phyloP scores from a whole-genome alignment of 1,139 yeast genomes.

The Yamadazyma dendronema region DNA sequence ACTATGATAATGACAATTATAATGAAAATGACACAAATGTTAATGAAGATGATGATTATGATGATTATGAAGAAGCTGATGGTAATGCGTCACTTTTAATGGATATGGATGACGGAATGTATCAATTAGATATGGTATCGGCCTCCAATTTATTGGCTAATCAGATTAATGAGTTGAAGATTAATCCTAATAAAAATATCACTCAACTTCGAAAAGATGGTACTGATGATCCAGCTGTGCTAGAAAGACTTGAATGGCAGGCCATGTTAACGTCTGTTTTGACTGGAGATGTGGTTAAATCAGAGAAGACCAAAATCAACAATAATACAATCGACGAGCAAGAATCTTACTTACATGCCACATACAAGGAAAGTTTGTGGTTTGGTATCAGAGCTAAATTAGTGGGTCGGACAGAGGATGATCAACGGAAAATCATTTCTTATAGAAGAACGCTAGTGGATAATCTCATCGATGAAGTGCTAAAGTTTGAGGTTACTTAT shows the following conservation, averaged over 20 bases:
- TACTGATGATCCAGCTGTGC: constrained; percentile 60
- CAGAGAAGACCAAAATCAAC: constrained; percentile 80
- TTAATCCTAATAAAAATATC: constrained; percentile 33
- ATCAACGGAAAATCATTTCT: constrained; percentile 70
- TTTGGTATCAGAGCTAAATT: constrained; percentile 77
- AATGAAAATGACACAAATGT: constrained; percentile 28
- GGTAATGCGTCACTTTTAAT: constrained; percentile 37
- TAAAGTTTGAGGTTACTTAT: constrained; percentile 56
- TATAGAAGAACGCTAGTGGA: constrained; percentile 76
- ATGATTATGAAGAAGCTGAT: constrained; percentile 24
- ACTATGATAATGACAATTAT: constrained; percentile 15
- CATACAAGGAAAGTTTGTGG: constrained; percentile 79
- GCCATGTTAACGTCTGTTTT: constrained; percentile 86
- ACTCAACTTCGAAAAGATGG: constrained; percentile 43
- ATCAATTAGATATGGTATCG: constrained; percentile 40
- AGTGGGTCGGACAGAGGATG: constrained; percentile 77
- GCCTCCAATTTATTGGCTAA: constrained; percentile 37
- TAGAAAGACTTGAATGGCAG: constrained; percentile 94
- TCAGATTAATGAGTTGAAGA: constrained; percentile 20
- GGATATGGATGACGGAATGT: constrained; percentile 43
- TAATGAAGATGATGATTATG: constrained; percentile 26
- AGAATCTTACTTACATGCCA: constrained; percentile 51
- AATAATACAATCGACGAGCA: constrained; percentile 41
- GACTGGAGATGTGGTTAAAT: constrained; percentile 90
- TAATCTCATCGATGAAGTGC: constrained; percentile 66